Percentiles rank a stretch among this genome's conserved stretches.
Conservation (phyloP, 2,329 filamentous ascomycete species). For the Trichocomaceae sp. region DNA sequence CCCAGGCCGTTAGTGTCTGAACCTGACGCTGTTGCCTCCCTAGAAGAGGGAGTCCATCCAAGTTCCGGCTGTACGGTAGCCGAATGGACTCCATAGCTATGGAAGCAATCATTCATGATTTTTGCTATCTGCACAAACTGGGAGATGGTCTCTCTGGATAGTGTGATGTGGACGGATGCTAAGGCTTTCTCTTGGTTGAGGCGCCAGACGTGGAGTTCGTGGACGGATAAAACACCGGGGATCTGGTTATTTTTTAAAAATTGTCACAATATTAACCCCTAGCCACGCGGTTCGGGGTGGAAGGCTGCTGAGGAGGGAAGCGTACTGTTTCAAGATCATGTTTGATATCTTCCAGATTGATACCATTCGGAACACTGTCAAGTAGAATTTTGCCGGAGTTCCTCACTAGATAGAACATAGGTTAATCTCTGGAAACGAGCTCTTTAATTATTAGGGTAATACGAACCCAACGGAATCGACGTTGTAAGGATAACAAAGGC, state of each 20-base stretch:
- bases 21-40: background rate
- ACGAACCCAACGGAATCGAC: conserved; percentile 50
- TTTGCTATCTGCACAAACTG: conserved; percentile 57
- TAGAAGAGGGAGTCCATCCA: conserved; percentile 14
- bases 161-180: conserved; percentile 59
- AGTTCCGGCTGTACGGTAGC: conserved; percentile 64
- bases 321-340: conserved; percentile 60
- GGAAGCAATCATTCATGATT: conserved; percentile 61
- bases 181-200: conserved; percentile 64
- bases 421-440: background rate
- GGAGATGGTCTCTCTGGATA: conserved; percentile 49
- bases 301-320: background rate
- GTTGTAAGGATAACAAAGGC: conserved; percentile 63
- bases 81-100: conserved; percentile 68
- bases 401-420: conserved; percentile 18
- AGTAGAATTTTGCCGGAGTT: conserved; percentile 56
- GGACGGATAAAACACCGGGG: conserved; percentile 59
- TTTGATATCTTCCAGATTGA: conserved; percentile 57
- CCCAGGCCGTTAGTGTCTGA: background rate
- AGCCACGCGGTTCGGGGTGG: too few relatives aligned
- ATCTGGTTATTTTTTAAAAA: conserved; percentile 9
- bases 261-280: too few relatives aligned
- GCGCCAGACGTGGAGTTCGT: conserved; percentile 71
- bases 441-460: background rate
- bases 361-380: conserved; percentile 56